A percentile compares a stretch with the other conserved stretches of the same genome.
These are phyloP conservation scores for Nakaseomyces delphensis DNA, from an alignment of 1,139 yeast genomes.

Conservation along the genomic window DNA sequence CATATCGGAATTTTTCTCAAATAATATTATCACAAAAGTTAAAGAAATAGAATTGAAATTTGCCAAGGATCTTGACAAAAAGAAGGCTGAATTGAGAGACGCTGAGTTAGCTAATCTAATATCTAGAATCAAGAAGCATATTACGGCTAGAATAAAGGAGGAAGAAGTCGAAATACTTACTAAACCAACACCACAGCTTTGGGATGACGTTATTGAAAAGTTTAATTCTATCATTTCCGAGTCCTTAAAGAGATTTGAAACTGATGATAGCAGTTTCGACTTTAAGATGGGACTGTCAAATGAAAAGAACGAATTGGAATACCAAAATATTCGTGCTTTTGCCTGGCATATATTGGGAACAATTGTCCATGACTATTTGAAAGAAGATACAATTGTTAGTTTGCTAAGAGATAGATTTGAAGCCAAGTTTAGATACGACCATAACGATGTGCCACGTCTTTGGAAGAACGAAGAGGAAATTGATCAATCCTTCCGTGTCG, in stretches of 20 bases:
- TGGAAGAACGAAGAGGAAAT: constrained; percentile 73
- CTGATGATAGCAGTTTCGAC: constrained; percentile 36
- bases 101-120: constrained; percentile 20
- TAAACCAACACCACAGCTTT: constrained; percentile 23
- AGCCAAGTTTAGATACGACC: constrained; percentile 73
- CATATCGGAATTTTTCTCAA: constrained; percentile 4
- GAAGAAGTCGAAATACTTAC: constrained; percentile 21
- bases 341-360: constrained; percentile 62
- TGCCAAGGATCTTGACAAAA: constrained; percentile 10
- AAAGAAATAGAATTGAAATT: constrained; percentile 6
- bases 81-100: constrained; percentile 16
- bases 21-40: constrained; percentile 1
- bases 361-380: constrained; percentile 49
- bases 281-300: constrained; percentile 54
- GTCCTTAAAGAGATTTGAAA: constrained; percentile 29
- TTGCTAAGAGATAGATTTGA: constrained; percentile 68
- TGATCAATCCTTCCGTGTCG: constrained; percentile 51
- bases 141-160: constrained; percentile 25
- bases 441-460: constrained; percentile 69
- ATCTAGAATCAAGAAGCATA: constrained; percentile 18
- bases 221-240: constrained; percentile 39
- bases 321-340: constrained; percentile 39
- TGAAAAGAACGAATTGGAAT: constrained; percentile 38
- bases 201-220: constrained; percentile 31
- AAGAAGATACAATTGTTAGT: constrained; percentile 49